Evolutionary conservation across 148 eudicot genomes (phyloP).

Genomic region (Rheum nobile): DNA sequence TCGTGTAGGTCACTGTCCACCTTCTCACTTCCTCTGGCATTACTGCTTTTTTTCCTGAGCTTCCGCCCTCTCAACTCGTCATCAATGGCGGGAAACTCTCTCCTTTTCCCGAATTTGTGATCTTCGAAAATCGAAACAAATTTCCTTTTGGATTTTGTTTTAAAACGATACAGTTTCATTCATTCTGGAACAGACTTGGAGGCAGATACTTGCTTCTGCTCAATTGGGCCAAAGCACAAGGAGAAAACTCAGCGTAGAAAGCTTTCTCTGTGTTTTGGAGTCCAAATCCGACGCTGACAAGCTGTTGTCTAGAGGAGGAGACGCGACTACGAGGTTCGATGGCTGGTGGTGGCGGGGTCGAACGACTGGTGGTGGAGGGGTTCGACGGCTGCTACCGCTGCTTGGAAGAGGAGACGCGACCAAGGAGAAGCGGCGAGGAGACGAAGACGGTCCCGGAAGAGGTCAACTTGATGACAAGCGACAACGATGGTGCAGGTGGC

Average conservation of each 20-base stretch:
- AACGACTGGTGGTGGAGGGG: too few relatives aligned
- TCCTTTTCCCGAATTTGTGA: not conserved
- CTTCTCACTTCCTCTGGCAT: slow-evolving; percentile 44
- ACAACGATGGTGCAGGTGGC: too few relatives aligned
- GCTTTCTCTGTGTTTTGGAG: too few relatives aligned
- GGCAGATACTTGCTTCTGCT: not conserved
- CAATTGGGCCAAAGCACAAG: not conserved
- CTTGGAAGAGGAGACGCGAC: too few relatives aligned
- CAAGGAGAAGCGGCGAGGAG: too few relatives aligned
- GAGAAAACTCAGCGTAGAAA: not conserved
- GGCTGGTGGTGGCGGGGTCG: too few relatives aligned
- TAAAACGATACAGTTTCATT: not conserved
- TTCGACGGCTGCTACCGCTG: too few relatives aligned
- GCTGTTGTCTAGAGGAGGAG: too few relatives aligned
- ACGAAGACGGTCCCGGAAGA: too few relatives aligned
- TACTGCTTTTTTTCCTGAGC: not conserved
- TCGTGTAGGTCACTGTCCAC: slow-evolving; percentile 79
- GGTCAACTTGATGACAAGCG: too few relatives aligned
- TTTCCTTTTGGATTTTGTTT: not conserved
- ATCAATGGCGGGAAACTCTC: slow-evolving; percentile 1
- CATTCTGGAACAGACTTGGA: not conserved
- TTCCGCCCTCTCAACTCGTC: not conserved
- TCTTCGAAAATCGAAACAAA: not conserved
- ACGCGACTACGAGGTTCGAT: too few relatives aligned
- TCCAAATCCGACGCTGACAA: too few relatives aligned